Evolutionary conservation across 2,329 filamentous ascomycete genomes (phyloP), one percentile per base, ranked within the genome.

Genomic region (Aspergillus eucalypticola): DNA sequence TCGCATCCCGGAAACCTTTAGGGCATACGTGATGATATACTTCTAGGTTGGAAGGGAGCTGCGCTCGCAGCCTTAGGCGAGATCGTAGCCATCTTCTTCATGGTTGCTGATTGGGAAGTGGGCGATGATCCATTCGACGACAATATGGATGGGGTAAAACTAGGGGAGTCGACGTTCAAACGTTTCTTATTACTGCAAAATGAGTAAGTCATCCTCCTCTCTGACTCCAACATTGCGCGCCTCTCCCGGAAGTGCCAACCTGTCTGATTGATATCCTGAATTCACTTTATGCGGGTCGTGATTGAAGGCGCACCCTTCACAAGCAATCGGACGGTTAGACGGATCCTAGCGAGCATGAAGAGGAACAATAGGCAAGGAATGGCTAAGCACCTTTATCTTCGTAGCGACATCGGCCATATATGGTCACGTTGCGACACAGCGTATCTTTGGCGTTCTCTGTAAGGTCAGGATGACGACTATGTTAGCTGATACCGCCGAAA

Each of bases 91-190:
- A 88, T 84, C 69, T 90, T 90, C 76, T 92, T 92, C 32, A 61
- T 52, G 4, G 62, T 63, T 23, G 72, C 66, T 41, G 65, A 58
- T 19, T 66, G 63, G 2, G 55, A 56, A 11, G 66, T 68, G 8
- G 68, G 67, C 11, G 72, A 72, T 2, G 72, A 72, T 38, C 76
- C 76, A 56, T 78, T 78, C 32, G 72, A 69, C 35, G 75, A 71
- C 15, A 76, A 60, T 27, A 75, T 56, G 13, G 85, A 79, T 39
- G 94, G 94, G 0, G 92, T 97, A 75, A 99, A 99, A 51, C 94
- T 91, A 11, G 95, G 94, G 8, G 95, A 98, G 71, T 98, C 95
- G 71, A 96, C 95, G 76, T 96, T 99, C 67, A 99, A 83, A 27
- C 89, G 83, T 76, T 92, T 95, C 77, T 91, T 77, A 65, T 67